Evolutionary conservation across 2,329 filamentous ascomycete genomes (phyloP), one percentile per base, ranked within the genome.

Genomic region (Fusarium continuum): DNA sequence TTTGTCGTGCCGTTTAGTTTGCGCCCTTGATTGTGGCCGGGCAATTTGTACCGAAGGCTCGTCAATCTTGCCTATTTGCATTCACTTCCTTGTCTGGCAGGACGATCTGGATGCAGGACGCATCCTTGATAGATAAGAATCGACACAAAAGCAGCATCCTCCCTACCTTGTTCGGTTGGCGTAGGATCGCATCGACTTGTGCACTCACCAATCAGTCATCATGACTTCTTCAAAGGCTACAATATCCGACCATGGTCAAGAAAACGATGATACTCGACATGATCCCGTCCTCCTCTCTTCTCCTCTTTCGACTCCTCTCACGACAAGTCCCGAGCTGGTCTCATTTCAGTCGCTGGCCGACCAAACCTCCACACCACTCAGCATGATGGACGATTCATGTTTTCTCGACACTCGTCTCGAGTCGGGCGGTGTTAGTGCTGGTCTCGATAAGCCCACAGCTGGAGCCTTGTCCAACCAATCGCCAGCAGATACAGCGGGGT

Each of bases 261-360:
- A 69, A 48, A 49, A 51, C 34, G 57, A 71, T 26, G 69, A 71
- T 22, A 38, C 48, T 31, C 57, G 45, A 41, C 43, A 49, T 32
- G 67, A 58, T 40, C 38, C 58, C 19, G 46, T 49, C 3, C 45
- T 70, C 9, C 56, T 71, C 9, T 73, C 71, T 32, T 71, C 71
- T 40, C 67, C 68, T 25, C 56, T 69, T 17, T 67, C 70, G 14
- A 68, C 70, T 9, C 61, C 66, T 22, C 45, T 60, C 32, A 72
- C 69, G 16, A 67, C 67, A 57, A 73, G 70, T 28, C 68, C 67
- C 25, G 70, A 70, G 43, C 70, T 69, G 48, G 64, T 62, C 50
- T 69, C 67, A 8, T 70, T 73, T 41, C 65, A 66, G 57, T 71
- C 70, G 54, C 67, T 73, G 55, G 69, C 65, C 65, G 70, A 73